Conservation (phyloP, 1,284 basidiomycete genomes). For the Cystobasidium sp. region DNA sequence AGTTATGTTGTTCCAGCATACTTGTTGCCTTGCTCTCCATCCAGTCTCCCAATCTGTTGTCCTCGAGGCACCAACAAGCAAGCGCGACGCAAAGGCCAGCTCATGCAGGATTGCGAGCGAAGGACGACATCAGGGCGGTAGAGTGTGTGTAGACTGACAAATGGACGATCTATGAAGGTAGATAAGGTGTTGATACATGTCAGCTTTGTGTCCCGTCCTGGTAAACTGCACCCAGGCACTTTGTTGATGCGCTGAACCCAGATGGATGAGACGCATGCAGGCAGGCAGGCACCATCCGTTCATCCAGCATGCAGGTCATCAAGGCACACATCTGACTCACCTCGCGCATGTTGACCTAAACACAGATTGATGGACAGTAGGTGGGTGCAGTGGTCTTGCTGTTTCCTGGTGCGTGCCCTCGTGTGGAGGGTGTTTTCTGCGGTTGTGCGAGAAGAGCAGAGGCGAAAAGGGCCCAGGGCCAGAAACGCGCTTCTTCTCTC, state of each 20-base stretch:
- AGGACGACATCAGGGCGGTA: neutral
- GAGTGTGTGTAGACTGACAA: constrained; percentile 17
- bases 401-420: neutral
- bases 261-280: neutral
- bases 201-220: neutral
- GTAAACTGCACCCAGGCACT: neutral
- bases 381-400: neutral
- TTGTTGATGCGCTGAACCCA: constrained; percentile 18
- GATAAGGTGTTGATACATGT: neutral
- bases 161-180: constrained; percentile 30
- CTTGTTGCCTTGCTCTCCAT: neutral
- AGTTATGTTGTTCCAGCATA: neutral
- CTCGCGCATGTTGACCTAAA: constrained; percentile 30
- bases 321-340: neutral
- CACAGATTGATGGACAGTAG: constrained; percentile 6
- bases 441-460: neutral
- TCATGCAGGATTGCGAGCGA: neutral
- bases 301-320: neutral
- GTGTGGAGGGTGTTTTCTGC: neutral
- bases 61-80: neutral
- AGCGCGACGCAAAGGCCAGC: constrained; percentile 28
- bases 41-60: constrained; percentile 2
- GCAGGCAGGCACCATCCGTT: neutral
- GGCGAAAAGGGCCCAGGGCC: neutral
- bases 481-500: neutral